Percentiles rank a stretch among this genome's conserved stretches.
Conservation (phyloP, 495 filamentous ascomycete species). For the Usnea hakonensis region DNA sequence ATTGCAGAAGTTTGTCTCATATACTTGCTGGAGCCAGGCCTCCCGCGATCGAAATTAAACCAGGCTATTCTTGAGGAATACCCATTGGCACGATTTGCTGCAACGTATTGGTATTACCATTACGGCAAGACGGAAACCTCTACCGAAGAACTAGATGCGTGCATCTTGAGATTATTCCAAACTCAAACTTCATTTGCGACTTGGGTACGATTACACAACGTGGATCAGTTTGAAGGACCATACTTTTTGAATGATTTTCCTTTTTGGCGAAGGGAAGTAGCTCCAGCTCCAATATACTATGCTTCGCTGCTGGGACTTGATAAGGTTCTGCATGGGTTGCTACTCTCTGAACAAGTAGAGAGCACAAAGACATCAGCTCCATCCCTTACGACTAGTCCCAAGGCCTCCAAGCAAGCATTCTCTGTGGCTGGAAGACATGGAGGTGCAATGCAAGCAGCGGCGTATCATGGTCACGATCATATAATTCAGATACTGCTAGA, state of each 20-base stretch:
- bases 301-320: slow-evolving; percentile 24
- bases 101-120: slow-evolving; percentile 26
- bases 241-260: not conserved
- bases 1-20: slow-evolving; percentile 30
- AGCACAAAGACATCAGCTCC: not conserved
- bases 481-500: slow-evolving; percentile 23
- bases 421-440: slow-evolving; percentile 7
- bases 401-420: slow-evolving; percentile 12
- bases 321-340: slow-evolving; percentile 9
- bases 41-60: slow-evolving; percentile 14
- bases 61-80: slow-evolving; percentile 17
- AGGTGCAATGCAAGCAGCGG: slow-evolving; percentile 22
- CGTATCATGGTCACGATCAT: not conserved
- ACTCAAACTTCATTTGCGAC: slow-evolving; percentile 9
- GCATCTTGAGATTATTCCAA: slow-evolving; percentile 15
- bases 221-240: not conserved
- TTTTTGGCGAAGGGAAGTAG: too few relatives aligned
- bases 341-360: not conserved
- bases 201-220: slow-evolving; percentile 16
- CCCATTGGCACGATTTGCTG: slow-evolving; percentile 28
- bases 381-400: not conserved
- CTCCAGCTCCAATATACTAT: slow-evolving; percentile 22
- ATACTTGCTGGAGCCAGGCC: slow-evolving; percentile 29
- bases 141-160: not conserved
- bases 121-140: slow-evolving; percentile 3